These are phyloP conservation scores for Tolypocladium sp. DNA, from an alignment of 2,329 filamentous ascomycete genomes.

Conservation along the genomic window DNA sequence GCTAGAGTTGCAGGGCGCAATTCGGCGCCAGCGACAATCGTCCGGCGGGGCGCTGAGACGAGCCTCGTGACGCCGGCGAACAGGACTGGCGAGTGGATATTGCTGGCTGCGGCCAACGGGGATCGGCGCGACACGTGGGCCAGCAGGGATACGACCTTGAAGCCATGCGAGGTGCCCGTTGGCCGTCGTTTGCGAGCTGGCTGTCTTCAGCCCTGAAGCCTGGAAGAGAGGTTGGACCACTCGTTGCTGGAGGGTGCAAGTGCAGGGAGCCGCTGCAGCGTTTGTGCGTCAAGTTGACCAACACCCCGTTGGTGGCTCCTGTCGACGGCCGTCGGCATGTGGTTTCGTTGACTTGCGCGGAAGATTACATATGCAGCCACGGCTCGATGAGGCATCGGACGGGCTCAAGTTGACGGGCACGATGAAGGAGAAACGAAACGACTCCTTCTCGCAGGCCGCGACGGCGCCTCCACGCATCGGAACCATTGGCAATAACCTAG, in stretches of 20 bases:
- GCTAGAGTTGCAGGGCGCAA: slow-evolving; percentile 1
- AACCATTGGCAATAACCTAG: background rate
- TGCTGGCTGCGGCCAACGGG: background rate
- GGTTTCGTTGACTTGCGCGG: background rate
- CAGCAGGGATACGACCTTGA: slow-evolving; percentile 2
- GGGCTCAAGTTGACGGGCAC: background rate
- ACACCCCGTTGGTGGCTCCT: background rate
- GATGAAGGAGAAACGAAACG: background rate
- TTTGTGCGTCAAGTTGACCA: background rate
- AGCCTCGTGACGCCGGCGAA: background rate
- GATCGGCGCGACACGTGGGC: slow-evolving; percentile 9
- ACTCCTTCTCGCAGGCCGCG: background rate
- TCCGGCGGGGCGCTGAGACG: background rate
- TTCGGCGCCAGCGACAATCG: background rate
- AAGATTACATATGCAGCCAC: background rate
- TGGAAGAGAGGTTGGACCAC: background rate
- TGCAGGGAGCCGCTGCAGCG: background rate
- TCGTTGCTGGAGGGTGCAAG: background rate
- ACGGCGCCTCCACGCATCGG: background rate
- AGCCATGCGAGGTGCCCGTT: too few relatives aligned
- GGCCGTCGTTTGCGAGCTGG: background rate
- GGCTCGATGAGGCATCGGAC: background rate
- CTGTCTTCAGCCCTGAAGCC: background rate
- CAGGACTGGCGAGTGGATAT: background rate
- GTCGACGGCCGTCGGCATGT: background rate